phyloP scores from a whole-genome alignment of 2,329 filamentous ascomycete species.

The Chrysosporium queenslandicum region DNA sequence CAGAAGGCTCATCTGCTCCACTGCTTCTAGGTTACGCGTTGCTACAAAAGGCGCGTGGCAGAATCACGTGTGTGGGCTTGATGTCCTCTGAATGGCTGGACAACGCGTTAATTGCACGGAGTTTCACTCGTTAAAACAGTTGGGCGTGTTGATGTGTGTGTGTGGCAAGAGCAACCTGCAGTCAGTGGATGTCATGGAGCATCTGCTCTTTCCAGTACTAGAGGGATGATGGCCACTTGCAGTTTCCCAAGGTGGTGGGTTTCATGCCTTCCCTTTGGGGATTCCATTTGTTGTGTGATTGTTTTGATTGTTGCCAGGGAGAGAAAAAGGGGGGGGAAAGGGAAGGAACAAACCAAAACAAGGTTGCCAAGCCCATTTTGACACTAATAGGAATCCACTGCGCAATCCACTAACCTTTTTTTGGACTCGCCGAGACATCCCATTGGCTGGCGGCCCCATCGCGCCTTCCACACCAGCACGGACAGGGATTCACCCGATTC shows the following conservation, averaged over 20 bases:
- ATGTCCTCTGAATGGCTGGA: too few species aligned
- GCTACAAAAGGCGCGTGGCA: too few species aligned
- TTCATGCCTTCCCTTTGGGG: neutral
- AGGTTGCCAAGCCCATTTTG: slow-evolving; percentile 11
- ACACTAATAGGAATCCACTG: slow-evolving; percentile 4
- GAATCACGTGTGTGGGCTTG: too few species aligned
- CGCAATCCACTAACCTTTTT: slow-evolving; percentile 3
- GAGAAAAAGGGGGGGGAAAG: neutral
- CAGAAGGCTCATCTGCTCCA: too few species aligned
- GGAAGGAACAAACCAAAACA: neutral
- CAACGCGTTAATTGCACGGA: too few species aligned
- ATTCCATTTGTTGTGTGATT: slow-evolving; percentile 1
- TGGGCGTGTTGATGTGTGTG: too few species aligned
- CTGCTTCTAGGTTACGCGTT: neutral
- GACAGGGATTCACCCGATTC: slow-evolving; percentile 8
- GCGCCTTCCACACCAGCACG: slow-evolving; percentile 3
- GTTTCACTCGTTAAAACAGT: too few species aligned
- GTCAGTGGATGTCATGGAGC: too few species aligned
- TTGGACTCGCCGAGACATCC: neutral
- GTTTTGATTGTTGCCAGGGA: neutral
- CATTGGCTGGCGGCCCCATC: neutral
- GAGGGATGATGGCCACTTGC: too few species aligned
- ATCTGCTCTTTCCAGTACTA: too few species aligned
- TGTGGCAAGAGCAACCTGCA: too few species aligned
- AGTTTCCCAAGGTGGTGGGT: neutral